Evolutionary conservation across 441 rosid genomes (phyloP), one percentile per base, ranked within the genome.

Genomic region (Breynia disticha): DNA sequence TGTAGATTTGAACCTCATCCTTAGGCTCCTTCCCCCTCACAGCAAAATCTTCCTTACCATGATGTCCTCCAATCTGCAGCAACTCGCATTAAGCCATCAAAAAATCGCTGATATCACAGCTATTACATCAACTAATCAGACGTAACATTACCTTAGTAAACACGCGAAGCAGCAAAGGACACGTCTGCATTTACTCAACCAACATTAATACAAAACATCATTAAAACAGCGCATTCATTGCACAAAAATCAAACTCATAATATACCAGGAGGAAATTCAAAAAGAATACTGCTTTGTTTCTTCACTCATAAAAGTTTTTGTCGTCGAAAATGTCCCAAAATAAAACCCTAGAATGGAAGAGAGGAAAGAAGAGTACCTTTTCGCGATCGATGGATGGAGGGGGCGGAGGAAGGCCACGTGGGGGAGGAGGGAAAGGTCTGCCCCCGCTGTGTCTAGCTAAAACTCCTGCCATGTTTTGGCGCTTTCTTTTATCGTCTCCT

Each of bases 1-100:
- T 90, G 71, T 90, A 94, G 43, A 94, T 90, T 62, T 90, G 99
- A 73, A 90, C 97, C 81, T 94, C 99, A 64, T 87, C 90, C 65
- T 89, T 89, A 37, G 99, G 99, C 48, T 89, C 99, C 78, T 87
- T 89, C 65, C 99, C 96, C 72, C 97, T 85, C 57, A 82, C 84
- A n/a, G 93, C 90, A 76, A 83, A 93, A 22, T 93, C 96, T 71
- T 87, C 96, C 61, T 68, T 75, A 12, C 76, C 68, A 67, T 94
- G 99, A 75, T 87, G 97, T 50, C 85, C 75, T 47, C 95, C 97
- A 46, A 66, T 68, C 99, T 94, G 72, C 72, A 69, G 46, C 5
- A n/a, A 24, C 8, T 12, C 10, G 39, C 19, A 54, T 15, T 2
- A 28, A 28, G 35, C 35, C 35, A 9, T 28, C 8, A 28, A n/a